phyloP scores from a whole-genome alignment of 192 early-diverging fungal genomes.

The Backusella australiensis region DNA sequence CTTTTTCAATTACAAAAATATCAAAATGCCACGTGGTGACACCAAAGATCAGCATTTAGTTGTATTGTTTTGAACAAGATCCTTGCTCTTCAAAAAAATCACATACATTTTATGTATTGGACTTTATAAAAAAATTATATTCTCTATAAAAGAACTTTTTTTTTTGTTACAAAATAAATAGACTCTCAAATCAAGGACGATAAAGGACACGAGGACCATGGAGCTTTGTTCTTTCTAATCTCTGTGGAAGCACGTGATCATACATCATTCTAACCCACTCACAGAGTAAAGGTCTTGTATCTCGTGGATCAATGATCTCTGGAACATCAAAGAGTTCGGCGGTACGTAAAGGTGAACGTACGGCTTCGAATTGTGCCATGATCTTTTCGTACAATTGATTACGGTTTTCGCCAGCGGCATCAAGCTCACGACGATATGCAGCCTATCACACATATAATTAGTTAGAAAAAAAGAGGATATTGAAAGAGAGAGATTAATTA shows the following conservation, averaged over 20 bases:
- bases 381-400: slow-evolving; percentile 30
- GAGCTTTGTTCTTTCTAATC: slow-evolving; percentile 27
- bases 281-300: slow-evolving; percentile 31
- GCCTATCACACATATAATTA: slow-evolving; percentile 18
- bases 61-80: slow-evolving; percentile 1
- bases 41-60: slow-evolving; percentile 9
- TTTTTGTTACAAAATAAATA: too few species aligned
- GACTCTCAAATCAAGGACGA: slow-evolving; percentile 15
- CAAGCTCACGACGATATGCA: slow-evolving; percentile 32
- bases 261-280: slow-evolving; percentile 38
- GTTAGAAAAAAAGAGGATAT: too few species aligned
- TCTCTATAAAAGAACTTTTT: too few species aligned
- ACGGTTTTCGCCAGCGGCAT: slow-evolving; percentile 34
- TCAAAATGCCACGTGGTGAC: slow-evolving; percentile 9
- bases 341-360: slow-evolving; percentile 33
- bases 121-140: background rate
- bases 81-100: background rate
- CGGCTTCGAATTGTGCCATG: slow-evolving; percentile 34
- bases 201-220: slow-evolving; percentile 29
- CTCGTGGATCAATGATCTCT: slow-evolving; percentile 39
- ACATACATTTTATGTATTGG: background rate
- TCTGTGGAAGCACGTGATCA: slow-evolving; percentile 30
- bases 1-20: background rate
- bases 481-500: background rate
- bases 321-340: slow-evolving; percentile 38